A percentile compares a stretch with the other conserved stretches of the same genome.
These are phyloP conservation scores for Flaveria floridana DNA, from an alignment of 140 eudicot species.

Conservation along the genomic window DNA sequence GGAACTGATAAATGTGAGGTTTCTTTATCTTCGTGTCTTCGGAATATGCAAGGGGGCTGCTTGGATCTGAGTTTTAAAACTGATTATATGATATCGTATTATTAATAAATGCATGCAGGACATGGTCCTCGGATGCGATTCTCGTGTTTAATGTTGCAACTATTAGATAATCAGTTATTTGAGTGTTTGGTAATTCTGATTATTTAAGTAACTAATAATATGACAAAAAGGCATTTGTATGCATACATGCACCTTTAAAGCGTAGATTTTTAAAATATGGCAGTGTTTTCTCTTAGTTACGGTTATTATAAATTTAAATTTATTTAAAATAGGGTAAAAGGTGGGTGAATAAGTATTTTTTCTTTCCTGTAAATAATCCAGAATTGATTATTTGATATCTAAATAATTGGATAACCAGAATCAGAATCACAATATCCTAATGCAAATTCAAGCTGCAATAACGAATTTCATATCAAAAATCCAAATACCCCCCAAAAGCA, in stretches of 20 bases:
- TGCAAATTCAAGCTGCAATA: background rate
- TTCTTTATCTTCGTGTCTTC: constrained; percentile 2
- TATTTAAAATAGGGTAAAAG: background rate
- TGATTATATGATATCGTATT: constrained; percentile 2
- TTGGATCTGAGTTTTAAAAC: background rate
- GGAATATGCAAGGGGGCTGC: background rate
- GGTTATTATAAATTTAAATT: background rate
- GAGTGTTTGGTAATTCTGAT: background rate
- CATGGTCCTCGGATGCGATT: background rate
- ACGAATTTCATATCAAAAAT: background rate
- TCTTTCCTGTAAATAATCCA: background rate
- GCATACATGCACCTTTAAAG: background rate
- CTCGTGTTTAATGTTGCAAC: constrained; percentile 1
- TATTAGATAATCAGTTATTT: background rate
- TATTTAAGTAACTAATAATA: background rate
- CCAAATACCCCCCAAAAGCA: background rate
- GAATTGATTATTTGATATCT: background rate
- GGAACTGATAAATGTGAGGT: constrained; percentile 55
- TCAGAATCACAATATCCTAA: background rate
- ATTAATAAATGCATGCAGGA: background rate
- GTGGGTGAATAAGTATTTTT: background rate
- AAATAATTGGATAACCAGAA: background rate
- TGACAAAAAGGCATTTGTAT: background rate
- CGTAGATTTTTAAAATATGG: background rate
- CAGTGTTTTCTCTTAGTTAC: background rate